Evolutionary conservation across 2,329 filamentous ascomycete genomes (phyloP).

Genomic region (Fusarium euwallaceae): DNA sequence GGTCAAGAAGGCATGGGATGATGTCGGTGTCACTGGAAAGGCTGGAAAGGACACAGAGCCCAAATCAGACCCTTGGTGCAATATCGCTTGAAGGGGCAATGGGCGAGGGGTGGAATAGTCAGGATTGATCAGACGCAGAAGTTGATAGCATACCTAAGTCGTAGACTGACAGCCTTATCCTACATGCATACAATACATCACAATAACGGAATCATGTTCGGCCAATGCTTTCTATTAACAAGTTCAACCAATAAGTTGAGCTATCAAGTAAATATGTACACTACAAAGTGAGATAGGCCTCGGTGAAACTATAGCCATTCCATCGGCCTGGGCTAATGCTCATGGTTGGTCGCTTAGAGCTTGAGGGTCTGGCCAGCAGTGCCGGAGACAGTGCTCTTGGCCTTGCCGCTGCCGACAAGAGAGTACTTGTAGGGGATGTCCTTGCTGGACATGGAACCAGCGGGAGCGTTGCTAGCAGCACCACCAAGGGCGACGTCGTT

Average conservation of each 20-base stretch:
- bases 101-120: no score
- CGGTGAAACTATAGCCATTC: neutral
- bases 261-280: constrained; percentile 27
- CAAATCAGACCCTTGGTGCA: constrained; percentile 23
- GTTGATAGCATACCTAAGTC: neutral
- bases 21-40: constrained; percentile 58
- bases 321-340: neutral
- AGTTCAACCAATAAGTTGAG: neutral
- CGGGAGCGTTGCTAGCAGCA: constrained; percentile 55
- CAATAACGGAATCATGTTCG: neutral
- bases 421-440: constrained; percentile 65
- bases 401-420: constrained; percentile 60
- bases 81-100: constrained; percentile 20
- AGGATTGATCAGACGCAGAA: neutral
- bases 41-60: constrained; percentile 20
- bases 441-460: constrained; percentile 64
- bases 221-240: constrained; percentile 12
- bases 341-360: constrained; percentile 44
- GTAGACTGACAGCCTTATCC: neutral
- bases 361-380: constrained; percentile 56
- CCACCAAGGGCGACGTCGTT: constrained; percentile 60
- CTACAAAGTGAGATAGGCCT: constrained; percentile 11
- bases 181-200: neutral
- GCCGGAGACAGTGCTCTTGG: constrained; percentile 58
- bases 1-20: constrained; percentile 62